Evolutionary conservation across 805 yeast species (phyloP).

Genomic region (Saturnispora gosingensis): DNA sequence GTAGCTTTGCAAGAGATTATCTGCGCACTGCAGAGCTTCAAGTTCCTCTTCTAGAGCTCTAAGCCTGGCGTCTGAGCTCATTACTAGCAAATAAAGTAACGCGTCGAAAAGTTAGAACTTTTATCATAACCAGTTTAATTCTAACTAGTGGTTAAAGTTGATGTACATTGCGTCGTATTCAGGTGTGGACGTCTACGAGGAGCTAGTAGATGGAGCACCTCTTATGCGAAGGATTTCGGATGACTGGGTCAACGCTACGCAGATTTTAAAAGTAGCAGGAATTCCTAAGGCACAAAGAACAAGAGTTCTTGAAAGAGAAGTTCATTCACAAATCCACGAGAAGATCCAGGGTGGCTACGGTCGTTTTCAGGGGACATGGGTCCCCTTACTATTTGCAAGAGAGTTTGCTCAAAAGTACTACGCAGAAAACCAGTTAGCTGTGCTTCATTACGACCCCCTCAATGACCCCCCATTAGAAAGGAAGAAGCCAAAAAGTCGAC

Average conservation of each 20-base stretch:
- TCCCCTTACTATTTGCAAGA: slow-evolving; percentile 59
- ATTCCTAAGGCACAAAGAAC: slow-evolving; percentile 75
- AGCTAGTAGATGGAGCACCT: slow-evolving; percentile 60
- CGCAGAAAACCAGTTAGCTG: slow-evolving; percentile 40
- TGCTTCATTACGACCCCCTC: slow-evolving; percentile 45
- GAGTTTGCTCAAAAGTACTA: slow-evolving; percentile 46
- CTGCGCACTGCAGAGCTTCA: neutral
- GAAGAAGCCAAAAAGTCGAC: slow-evolving; percentile 13
- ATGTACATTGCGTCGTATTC: slow-evolving; percentile 39
- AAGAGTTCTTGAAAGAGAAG: slow-evolving; percentile 65
- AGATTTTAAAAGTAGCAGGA: slow-evolving; percentile 67
- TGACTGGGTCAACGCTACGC: slow-evolving; percentile 91
- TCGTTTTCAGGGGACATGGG: slow-evolving; percentile 81
- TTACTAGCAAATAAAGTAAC: neutral
- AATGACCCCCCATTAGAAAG: slow-evolving; percentile 23
- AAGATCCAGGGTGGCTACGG: slow-evolving; percentile 84
- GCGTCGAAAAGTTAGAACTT: neutral
- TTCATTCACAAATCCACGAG: slow-evolving; percentile 56
- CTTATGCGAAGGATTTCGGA: slow-evolving; percentile 86
- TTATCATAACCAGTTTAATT: neutral
- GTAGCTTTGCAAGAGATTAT: neutral
- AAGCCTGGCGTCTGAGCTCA: neutral
- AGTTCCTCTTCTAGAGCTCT: neutral
- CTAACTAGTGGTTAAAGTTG: slow-evolving; percentile 2
- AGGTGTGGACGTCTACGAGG: slow-evolving; percentile 47